Evolutionary conservation across 2,329 filamentous ascomycete species (phyloP), one percentile per base, ranked within the genome.

Genomic region (Diaporthe humulicola): DNA sequence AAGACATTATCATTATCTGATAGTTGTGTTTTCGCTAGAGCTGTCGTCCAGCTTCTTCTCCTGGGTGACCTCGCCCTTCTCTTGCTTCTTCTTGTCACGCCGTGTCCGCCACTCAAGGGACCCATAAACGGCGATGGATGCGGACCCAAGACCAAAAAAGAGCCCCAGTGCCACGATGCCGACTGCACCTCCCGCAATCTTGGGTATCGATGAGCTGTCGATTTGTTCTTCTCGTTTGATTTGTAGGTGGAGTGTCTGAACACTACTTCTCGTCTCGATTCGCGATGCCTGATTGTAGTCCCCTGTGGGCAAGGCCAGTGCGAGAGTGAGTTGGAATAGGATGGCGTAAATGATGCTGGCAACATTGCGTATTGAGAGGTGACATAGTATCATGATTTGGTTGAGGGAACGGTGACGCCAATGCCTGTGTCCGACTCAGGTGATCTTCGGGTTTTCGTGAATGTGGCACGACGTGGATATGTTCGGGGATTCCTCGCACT

Each of bases 131-230:
- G 75, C 75, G 9, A 76, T 70, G 0, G 75, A 74, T 33, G 75
- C 75, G n/a, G 75, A 60, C 6, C 75, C 75, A 5, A 76, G 45
- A 14, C 75, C 75, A 17, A 73, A 42, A 52, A 74, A 33, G 6
- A 76, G 75, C 6, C 73, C 70, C 10, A 76, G 14, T 14, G 54
- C 40, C 22, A 76, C 70, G 0, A 76, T 56, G 0, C 54, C 75
- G 19, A 67, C 25, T 4, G 61, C 75, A 4, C 57, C 69, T 4
- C 75, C 75, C 2, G 67, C 71, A n/a, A 75, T 64, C 19, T 73
- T 70, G 8, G 57, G 70, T 40, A 72, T 72, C 30, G 64, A 54
- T 50, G 64, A 69, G 4, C 33, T 54, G 17, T 69, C 64, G 45
- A 45, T 54, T 6, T 38, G 36, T 6, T 40, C 45, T 25, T 50